Percentiles rank a stretch among this genome's conserved stretches.
These are phyloP conservation scores for Mucor irregularis DNA, from an alignment of 371 early-diverging fungal species.

Conservation along the genomic window DNA sequence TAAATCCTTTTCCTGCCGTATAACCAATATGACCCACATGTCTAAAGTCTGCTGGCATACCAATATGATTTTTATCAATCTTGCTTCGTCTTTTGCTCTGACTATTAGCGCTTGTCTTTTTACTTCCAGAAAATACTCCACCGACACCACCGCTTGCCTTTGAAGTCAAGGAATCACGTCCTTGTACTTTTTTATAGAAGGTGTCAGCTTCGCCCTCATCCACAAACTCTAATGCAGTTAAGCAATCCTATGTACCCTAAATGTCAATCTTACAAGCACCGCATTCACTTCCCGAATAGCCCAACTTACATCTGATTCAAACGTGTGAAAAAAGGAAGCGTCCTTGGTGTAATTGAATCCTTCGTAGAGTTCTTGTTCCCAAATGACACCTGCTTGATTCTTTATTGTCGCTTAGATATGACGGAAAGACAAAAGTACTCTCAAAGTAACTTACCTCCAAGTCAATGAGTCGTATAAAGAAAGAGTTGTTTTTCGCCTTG, in stretches of 20 bases:
- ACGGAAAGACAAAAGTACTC: too few relatives aligned
- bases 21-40: slow-evolving; percentile 82
- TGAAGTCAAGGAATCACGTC: slow-evolving; percentile 47
- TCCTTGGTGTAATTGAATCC: slow-evolving; percentile 77
- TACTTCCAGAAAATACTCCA: not conserved
- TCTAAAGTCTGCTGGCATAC: slow-evolving; percentile 75
- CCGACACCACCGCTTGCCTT: slow-evolving; percentile 22
- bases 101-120: slow-evolving; percentile 1
- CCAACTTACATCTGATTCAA: slow-evolving; percentile 76
- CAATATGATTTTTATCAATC: slow-evolving; percentile 77
- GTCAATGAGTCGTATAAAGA: slow-evolving; percentile 78
- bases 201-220: slow-evolving; percentile 79
- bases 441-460: slow-evolving; percentile 69
- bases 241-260: slow-evolving; percentile 58
- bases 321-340: slow-evolving; percentile 80
- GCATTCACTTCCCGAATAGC: not conserved
- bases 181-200: slow-evolving; percentile 71
- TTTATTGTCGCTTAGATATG: slow-evolving; percentile 6
- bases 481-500: slow-evolving; percentile 55
- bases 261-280: not conserved
- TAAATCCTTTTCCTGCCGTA: slow-evolving; percentile 79
- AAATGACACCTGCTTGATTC: slow-evolving; percentile 62
- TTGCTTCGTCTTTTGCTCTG: slow-evolving; percentile 27
- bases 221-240: slow-evolving; percentile 86
- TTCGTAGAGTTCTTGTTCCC: slow-evolving; percentile 82